A percentile compares a stretch with the other conserved stretches of the same genome.
These are phyloP conservation scores for Hericium alpestre DNA, from an alignment of 768 basidiomycete species.

Conservation along the genomic window DNA sequence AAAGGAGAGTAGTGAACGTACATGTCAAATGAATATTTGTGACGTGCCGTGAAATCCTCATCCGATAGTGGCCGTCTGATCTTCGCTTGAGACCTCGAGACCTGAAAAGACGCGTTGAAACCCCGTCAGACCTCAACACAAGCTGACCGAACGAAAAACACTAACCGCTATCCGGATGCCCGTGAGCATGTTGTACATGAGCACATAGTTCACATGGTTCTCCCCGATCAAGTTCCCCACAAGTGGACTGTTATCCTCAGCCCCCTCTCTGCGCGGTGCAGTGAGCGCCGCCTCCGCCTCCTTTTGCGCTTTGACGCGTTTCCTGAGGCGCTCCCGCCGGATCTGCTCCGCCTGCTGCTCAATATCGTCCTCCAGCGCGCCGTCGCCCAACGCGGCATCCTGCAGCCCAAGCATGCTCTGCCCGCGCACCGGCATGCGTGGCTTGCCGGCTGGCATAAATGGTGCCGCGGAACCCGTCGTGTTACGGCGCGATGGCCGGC, in stretches of 20 bases:
- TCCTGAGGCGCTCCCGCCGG: slow-evolving; percentile 62
- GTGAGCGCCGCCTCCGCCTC: slow-evolving; percentile 32
- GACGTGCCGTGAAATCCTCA: slow-evolving; percentile 79
- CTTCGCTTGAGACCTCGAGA: slow-evolving; percentile 95
- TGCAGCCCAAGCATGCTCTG: slow-evolving; percentile 23
- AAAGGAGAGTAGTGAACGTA: slow-evolving; percentile 28
- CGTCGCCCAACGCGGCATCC: slow-evolving; percentile 32
- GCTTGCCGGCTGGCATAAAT: slow-evolving; percentile 20
- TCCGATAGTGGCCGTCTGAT: slow-evolving; percentile 73
- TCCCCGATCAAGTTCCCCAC: slow-evolving; percentile 98
- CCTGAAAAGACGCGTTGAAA: slow-evolving; percentile 33
- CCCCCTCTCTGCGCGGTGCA: slow-evolving; percentile 22
- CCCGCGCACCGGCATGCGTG: slow-evolving; percentile 4
- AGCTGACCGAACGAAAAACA: slow-evolving; percentile 7
- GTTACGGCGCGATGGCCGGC: slow-evolving; percentile 50
- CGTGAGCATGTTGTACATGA: slow-evolving; percentile 99
- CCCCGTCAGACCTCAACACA: slow-evolving; percentile 4
- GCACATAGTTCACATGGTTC: slow-evolving; percentile 94
- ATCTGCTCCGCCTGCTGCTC: slow-evolving; percentile 85
- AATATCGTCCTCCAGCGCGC: slow-evolving; percentile 69
- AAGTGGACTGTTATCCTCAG: slow-evolving; percentile 29
- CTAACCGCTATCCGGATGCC: slow-evolving; percentile 90
- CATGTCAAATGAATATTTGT: slow-evolving; percentile 98
- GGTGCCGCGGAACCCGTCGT: slow-evolving; percentile 41
- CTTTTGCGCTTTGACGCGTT: slow-evolving; percentile 57